Base-by-base conservation (phyloP, 257 asterid genomes). In the Verbascum thapsus region DNA sequence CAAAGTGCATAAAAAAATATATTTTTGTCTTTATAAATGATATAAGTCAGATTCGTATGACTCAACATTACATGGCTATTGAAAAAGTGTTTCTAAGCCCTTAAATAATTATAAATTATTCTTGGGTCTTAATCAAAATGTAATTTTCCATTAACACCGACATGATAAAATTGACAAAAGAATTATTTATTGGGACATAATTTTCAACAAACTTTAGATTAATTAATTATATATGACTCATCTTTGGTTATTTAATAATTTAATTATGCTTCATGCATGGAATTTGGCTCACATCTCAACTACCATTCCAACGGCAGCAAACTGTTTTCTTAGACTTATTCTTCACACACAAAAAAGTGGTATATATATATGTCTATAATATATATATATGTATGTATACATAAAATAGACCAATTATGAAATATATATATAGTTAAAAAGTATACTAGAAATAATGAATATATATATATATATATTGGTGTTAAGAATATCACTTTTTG, bases 61-160 rank as follows among this genome's bases (percentile, higher is more conserved):
- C 81, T 84, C 91, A 71, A 78, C 81, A 64, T 73, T 76, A 67
- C 81, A 74, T 74, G 85, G 78, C 72, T 43, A 62, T 50, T 20
- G 61, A 50, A 75, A 66, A 71, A 54, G 8, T 49, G 57, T 50
- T 40, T 47, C 13, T 39, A 9, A 18, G 19, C n/a, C n/a, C n/a
- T n/a, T n/a, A 44, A 43, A 30, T 54, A 13, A 49, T 55, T 63
- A 50, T n/a, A 47, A 62, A 20, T 41, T 26, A 17, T 17, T 49
- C 6, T 7, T 48, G 66, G 20, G 67, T 75, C 87, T 57, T 54
- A 66, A 80, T 84, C 91, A 70, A 50, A 53, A n/a, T 54, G 17
- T 37, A 26, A 53, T 52, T 71, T 65, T 66, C 76, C 61, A 51
- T 52, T 12, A 62, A 52, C 66, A 68, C 73, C 70, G 73, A 54